Percentiles rank a stretch among this genome's conserved stretches.
Evolutionary conservation across 208 protist genomes (phyloP).

Genomic region (Herpetomonas samuelpessoai): DNA sequence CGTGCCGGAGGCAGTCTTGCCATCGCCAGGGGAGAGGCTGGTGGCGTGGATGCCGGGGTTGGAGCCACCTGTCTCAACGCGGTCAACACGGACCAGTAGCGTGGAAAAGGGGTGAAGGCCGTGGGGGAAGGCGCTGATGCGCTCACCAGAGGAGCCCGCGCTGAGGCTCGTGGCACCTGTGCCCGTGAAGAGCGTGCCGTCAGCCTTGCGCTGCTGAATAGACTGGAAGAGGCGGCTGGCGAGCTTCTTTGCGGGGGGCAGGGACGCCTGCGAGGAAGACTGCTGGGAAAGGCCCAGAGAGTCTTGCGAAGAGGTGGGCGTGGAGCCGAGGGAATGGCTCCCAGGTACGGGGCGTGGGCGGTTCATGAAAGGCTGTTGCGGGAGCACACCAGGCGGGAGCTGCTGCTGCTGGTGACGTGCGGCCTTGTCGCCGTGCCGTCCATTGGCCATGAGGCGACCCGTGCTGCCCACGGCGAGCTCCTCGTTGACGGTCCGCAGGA

Average conservation of each 20-base stretch:
- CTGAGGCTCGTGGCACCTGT: slow-evolving; percentile 3
- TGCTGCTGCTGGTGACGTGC: slow-evolving; percentile 2
- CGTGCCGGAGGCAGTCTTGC: neutral
- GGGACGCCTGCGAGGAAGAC: neutral
- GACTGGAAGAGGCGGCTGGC: slow-evolving; percentile 23
- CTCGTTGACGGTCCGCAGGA: slow-evolving; percentile 2
- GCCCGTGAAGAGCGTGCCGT: neutral
- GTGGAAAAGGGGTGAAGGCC: slow-evolving; percentile 42
- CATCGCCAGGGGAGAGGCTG: slow-evolving; percentile 20
- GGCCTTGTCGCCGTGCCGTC: neutral
- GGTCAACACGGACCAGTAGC: slow-evolving; percentile 58
- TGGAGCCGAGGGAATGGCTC: neutral
- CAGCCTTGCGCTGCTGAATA: slow-evolving; percentile 18
- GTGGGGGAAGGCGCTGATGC: slow-evolving; percentile 40
- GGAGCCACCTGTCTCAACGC: slow-evolving; percentile 21
- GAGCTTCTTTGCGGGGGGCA: slow-evolving; percentile 6
- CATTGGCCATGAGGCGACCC: neutral
- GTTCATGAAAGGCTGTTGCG: neutral
- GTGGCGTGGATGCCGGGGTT: slow-evolving; percentile 57
- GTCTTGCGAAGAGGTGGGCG: neutral
- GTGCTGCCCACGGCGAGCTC: neutral
- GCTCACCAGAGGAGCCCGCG: slow-evolving; percentile 24
- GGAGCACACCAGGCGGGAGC: neutral
- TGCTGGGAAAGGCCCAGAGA: neutral
- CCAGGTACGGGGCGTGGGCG: neutral